Evolutionary conservation across 2,329 filamentous ascomycete species (phyloP), one percentile per base, ranked within the genome.

Genomic region (Septoria linicola): DNA sequence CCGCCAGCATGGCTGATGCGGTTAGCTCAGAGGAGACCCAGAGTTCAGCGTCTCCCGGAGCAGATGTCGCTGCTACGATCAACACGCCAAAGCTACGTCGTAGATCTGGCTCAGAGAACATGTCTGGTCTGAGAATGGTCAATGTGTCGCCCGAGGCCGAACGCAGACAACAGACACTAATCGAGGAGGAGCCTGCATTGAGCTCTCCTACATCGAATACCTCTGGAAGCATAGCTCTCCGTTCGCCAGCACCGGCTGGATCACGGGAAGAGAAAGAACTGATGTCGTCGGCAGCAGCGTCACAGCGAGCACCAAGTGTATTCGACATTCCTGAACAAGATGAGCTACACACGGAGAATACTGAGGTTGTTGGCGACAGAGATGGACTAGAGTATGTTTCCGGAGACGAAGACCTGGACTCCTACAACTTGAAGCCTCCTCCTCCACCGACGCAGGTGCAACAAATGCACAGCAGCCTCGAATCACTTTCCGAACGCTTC

Each of bases 371-470:
- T 20, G 32, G 25, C 17, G 37, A 16, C 6, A n/a, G 39, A 25
- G 45, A 23, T 7, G 42, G 17, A 55, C 50, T 27, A 10, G 23
- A 27, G 5, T 27, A 27, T 27, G 23, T 5, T 5, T 5, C 34
- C 49, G 52, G 11, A 43, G 49, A 20, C 32, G 50, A 49, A 17
- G 65, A 67, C 30, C 62, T 63, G 40, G 54, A 54, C 13, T 60
- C 60, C 19, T 70, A 69, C 59, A 71, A 74, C 50, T 64, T 74
- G 34, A 69, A 71, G 50, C 68, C 72, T 21, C 72, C 72, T 21
- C 72, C 72, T 19, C 65, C 70, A 14, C 69, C 70, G 8, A 55
- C 54, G 8, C 47, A 60, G 8, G 55, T 59, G 2, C 63, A 59
- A 16, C 34, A 36, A 20, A 35, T 52, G 14, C 31, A 51, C 25